phyloP scores from a whole-genome alignment of 2,329 filamentous ascomycete species.

The Parastagonospora nodorum region DNA sequence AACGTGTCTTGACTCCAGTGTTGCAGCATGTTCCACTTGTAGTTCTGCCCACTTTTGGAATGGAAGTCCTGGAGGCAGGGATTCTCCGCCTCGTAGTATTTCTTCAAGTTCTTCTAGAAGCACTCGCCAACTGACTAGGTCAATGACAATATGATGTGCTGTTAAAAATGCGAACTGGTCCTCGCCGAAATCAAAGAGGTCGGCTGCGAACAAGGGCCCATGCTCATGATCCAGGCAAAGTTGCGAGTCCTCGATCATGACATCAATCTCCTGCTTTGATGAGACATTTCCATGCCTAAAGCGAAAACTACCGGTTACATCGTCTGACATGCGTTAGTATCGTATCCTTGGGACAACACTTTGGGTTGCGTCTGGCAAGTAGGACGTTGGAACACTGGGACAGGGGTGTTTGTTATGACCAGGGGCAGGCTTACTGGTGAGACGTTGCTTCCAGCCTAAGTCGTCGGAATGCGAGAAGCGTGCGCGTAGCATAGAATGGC shows the following conservation, averaged over 20 bases:
- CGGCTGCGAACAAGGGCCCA: conserved; percentile 40
- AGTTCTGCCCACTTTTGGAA: conserved; percentile 49
- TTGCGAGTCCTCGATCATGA: conserved; percentile 38
- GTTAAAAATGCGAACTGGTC: conserved; percentile 43
- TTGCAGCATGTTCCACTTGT: conserved; percentile 42
- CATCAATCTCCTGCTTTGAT: conserved; percentile 30
- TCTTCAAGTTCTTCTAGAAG: conserved; percentile 53
- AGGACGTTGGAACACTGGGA: neutral
- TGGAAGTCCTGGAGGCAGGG: conserved; percentile 37
- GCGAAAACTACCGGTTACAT: conserved; percentile 33
- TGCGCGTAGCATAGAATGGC: conserved; percentile 42
- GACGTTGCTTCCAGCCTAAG: conserved; percentile 36
- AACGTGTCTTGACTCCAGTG: conserved; percentile 26
- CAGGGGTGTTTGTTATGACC: neutral
- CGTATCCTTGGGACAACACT: neutral
- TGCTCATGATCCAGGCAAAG: conserved; percentile 31
- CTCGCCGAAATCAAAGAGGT: conserved; percentile 41
- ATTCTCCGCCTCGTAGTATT: conserved; percentile 32
- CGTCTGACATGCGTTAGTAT: conserved; percentile 18
- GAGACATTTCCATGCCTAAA: conserved; percentile 28
- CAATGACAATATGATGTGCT: conserved; percentile 48
- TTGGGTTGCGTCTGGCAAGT: neutral
- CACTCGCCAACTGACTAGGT: conserved; percentile 55
- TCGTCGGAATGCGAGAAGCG: conserved; percentile 31
- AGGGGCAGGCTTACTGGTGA: conserved; percentile 27